Evolutionary conservation across 495 filamentous ascomycete genomes (phyloP).

Genomic region (Aspergillus saccharolyticus): DNA sequence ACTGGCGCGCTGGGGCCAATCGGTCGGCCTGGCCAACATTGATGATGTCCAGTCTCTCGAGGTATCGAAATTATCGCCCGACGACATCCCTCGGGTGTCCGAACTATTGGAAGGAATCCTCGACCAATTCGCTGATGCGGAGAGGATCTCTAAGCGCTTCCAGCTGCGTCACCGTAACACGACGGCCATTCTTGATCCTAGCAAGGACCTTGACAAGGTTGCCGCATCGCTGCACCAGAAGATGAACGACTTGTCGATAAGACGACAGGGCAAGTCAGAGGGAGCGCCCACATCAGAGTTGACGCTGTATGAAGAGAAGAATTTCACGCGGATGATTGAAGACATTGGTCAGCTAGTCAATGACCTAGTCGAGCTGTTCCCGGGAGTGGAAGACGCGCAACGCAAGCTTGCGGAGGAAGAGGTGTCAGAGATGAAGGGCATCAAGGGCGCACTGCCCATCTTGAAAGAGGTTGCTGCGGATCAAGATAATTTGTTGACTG

Average conservation of each 20-base stretch:
- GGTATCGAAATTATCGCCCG: neutral
- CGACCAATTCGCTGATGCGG: neutral
- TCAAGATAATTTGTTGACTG: neutral
- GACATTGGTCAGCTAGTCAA: neutral
- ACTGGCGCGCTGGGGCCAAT: conserved; percentile 4
- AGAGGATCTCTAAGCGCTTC: conserved; percentile 4
- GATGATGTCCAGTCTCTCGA: neutral
- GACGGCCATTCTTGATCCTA: neutral
- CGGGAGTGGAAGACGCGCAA: neutral
- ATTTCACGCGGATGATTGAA: neutral
- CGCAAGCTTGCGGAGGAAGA: conserved; percentile 1
- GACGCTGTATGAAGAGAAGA: conserved; percentile 1
- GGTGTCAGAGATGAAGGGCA: conserved; percentile 1
- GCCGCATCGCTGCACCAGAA: conserved; percentile 4
- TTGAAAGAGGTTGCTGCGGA: conserved; percentile 1
- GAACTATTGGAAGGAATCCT: neutral
- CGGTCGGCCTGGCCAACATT: conserved; percentile 1
- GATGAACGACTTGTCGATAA: neutral
- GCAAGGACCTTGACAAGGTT: neutral
- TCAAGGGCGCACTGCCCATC: conserved; percentile 1
- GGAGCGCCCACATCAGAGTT: neutral
- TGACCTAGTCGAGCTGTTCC: conserved; percentile 3
- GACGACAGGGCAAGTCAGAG: neutral
- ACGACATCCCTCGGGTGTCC: neutral
- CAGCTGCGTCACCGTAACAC: neutral